Evolutionary conservation across 495 filamentous ascomycete species (phyloP), one percentile per base, ranked within the genome.

Genomic region (Aspergillus coremiiformis): DNA sequence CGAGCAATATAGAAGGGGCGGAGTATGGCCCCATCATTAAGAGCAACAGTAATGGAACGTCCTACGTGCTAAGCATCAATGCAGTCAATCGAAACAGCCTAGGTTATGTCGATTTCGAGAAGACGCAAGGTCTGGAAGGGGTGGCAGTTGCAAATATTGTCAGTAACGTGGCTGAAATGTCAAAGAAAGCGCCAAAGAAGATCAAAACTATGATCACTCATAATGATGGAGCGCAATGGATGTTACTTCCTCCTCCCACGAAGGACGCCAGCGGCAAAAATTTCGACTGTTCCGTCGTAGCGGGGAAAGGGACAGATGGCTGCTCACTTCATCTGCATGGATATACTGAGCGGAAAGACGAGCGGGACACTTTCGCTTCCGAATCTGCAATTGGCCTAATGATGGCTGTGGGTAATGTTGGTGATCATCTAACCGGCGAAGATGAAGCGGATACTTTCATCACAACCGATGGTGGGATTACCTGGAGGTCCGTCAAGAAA

Each of bases 11-110:
- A 7, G 59, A 72, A 21, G 83, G 76, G 3, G 78, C 76, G 29
- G 80, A 83, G 48, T 89, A 86, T 55, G 93, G 93, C n/a, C 82
- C 82, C 21, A 84, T 99, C 47, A 78, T 99, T 62, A 97, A 97
- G 78, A 95, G 89, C 58, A 99, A 99, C 69, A 96, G 88, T 59
- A 97, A 97, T 62, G 93, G 93, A 32, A 97, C 93, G 0, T 91
- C 86, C 2, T 99, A 96, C 58, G 87, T 94, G 19, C 71, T 91
- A 44, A 91, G 86, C 66, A 70, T 92, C 8, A 69, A 78, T 43
- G 79, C 77, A 0, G 86, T 96, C 58, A 95, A 95, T 66, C 78
- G 86, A 49, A 81, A 95, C 57, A 67, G 75, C 3, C 55, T 46
- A 0, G 90, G 85, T 37, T 95, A 84, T 63, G 90, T 93, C 33